Base-by-base conservation (phyloP, 108 stramenopile species). In the Mediolabrus comicus region DNA sequence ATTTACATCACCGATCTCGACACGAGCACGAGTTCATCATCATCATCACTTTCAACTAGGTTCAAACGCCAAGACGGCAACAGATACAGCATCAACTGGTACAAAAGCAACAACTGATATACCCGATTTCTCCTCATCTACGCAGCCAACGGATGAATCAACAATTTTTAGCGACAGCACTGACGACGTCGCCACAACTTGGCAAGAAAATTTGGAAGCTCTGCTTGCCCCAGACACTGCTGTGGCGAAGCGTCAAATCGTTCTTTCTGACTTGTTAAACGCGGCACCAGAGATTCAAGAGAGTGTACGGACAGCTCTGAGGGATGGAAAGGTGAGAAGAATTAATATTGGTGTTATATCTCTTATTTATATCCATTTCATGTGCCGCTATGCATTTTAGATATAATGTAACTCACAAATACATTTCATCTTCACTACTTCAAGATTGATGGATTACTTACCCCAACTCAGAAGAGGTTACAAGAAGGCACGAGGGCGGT, bases 401-500 rank as follows among this genome's bases (percentile, higher is more conserved):
- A n/a, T n/a, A n/a, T n/a, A n/a, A n/a, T n/a, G 4, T 4, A 43
- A 49, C 46, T 49, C 46, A n/a, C n/a, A n/a, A n/a, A n/a, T n/a
- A n/a, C n/a, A 49, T 49, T 22, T 49, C 2, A 49, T 24, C 46
- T 49, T 22, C 6, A 0, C 32, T 14, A 55, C 27, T 14, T 17
- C 16, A 22, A 92, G 91, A 87, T 94, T 58, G 92, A 94, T 66
- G 82, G 86, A 5, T 68, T 94, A 9, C 69, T 90, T 59, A 91
- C 92, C 12, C 89, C 92, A 52, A 86, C 81, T 2, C 82, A 82
- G 17, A 89, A 85, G 43, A 69, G 77, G 62, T 55, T 94, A 41
- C 89, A 87, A 62, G 89, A 90, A 10, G 92, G 92, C 36, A 89
- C 89, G 10, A 80, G 85, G 1, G 89, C 92, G 2, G 92, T 94